Evolutionary conservation across 1,284 basidiomycete species (phyloP).

Genomic region (Trichosporon faecale): DNA sequence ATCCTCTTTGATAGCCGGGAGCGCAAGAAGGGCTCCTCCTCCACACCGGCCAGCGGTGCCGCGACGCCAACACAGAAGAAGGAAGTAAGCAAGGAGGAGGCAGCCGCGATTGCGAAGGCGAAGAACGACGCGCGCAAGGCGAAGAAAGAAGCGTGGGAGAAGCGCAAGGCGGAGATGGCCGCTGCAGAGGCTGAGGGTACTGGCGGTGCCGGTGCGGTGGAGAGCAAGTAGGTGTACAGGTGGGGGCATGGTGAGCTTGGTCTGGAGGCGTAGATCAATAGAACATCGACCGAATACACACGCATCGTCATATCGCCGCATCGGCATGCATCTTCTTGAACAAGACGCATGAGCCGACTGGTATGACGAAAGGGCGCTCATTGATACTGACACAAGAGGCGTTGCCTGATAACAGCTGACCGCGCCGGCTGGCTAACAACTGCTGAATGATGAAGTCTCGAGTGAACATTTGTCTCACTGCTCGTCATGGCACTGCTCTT

Average conservation of each 20-base stretch:
- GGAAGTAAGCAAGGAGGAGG: conserved; percentile 17
- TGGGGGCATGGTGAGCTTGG: background rate
- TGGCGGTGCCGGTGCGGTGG: background rate
- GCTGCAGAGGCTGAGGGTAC: conserved; percentile 10
- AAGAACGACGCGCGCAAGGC: conserved; percentile 22
- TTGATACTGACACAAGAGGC: background rate
- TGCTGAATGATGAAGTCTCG: background rate
- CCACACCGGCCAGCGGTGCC: conserved; percentile 11
- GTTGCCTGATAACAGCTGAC: background rate
- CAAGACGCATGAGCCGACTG: too few relatives aligned
- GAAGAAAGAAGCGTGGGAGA: conserved; percentile 23
- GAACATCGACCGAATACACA: background rate
- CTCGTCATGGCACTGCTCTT: background rate
- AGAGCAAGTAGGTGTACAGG: background rate
- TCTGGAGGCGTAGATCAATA: background rate
- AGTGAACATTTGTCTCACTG: background rate
- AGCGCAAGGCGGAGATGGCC: conserved; percentile 14
- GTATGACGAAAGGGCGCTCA: background rate
- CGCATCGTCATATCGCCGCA: background rate
- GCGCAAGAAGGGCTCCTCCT: conserved; percentile 13
- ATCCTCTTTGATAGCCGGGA: conserved; percentile 63
- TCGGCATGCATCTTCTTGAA: background rate
- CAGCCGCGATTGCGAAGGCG: conserved; percentile 16
- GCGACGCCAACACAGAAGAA: conserved; percentile 14
- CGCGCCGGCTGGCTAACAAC: background rate